A percentile compares a stretch with the other conserved stretches of the same genome.
Evolutionary conservation across 2,329 filamentous ascomycete genomes (phyloP).

Genomic region (Colletotrichum tofieldiae): DNA sequence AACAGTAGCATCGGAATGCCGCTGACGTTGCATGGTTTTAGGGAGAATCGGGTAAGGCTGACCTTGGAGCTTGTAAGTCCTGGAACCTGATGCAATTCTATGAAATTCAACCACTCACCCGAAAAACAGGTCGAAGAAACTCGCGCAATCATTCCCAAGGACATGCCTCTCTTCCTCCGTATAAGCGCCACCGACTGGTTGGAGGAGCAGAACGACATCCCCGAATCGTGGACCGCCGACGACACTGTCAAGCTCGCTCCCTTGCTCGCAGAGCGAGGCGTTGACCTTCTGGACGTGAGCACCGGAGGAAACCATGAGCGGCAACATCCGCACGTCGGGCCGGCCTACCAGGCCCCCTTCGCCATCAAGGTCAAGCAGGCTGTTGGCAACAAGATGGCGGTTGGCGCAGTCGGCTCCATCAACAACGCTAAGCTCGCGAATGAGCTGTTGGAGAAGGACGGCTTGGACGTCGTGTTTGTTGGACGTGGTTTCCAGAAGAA

Average conservation of each 20-base stretch:
- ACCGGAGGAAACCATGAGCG: slow-evolving; percentile 72
- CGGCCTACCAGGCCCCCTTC: slow-evolving; percentile 78
- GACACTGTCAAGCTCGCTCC: slow-evolving; percentile 76
- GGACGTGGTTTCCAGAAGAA: slow-evolving; percentile 69
- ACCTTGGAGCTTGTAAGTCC: slow-evolving; percentile 70
- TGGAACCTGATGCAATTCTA: background rate
- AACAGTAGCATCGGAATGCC: background rate
- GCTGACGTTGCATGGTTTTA: background rate
- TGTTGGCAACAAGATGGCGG: slow-evolving; percentile 73
- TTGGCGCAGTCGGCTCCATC: slow-evolving; percentile 63
- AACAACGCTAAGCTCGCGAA: slow-evolving; percentile 59
- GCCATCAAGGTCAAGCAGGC: slow-evolving; percentile 77
- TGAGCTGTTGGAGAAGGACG: slow-evolving; percentile 57
- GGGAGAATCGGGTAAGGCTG: slow-evolving; percentile 60
- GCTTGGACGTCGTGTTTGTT: slow-evolving; percentile 61
- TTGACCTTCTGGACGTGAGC: slow-evolving; percentile 80
- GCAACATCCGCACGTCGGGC: slow-evolving; percentile 68
- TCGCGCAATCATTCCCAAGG: slow-evolving; percentile 73
- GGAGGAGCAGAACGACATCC: slow-evolving; percentile 68
- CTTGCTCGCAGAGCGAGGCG: slow-evolving; percentile 73
- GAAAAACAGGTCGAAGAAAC: slow-evolving; percentile 65
- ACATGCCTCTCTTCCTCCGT: slow-evolving; percentile 81
- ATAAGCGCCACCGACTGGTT: slow-evolving; percentile 84
- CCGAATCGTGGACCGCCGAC: slow-evolving; percentile 77
- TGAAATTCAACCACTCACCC: background rate